Percentiles rank a stretch among this genome's conserved stretches.
Conservation (phyloP, 2,329 filamentous ascomycete species). For the Nemania serpens region DNA sequence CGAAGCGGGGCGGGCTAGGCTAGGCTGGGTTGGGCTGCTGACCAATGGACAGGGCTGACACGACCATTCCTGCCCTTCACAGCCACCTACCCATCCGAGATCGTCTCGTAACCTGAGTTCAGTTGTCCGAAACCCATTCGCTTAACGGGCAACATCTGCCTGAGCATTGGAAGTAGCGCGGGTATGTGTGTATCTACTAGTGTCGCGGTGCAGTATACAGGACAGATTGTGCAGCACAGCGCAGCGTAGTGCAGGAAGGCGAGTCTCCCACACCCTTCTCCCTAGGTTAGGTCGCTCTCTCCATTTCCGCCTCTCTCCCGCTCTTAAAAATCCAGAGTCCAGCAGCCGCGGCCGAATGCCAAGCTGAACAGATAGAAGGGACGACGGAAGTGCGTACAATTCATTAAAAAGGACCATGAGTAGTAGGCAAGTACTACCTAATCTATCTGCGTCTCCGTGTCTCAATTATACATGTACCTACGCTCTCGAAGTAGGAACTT, state of each 20-base stretch:
- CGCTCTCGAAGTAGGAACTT: no score
- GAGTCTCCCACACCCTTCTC: background rate
- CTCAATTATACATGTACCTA: no score
- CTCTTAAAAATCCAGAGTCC: background rate
- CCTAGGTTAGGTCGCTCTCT: background rate
- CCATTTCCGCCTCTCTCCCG: background rate
- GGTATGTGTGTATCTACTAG: background rate
- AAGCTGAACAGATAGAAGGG: background rate
- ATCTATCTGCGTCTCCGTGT: no score
- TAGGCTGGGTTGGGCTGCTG: conserved; percentile 18
- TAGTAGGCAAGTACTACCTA: no score
- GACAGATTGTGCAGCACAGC: background rate
- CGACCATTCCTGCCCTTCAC: conserved; percentile 15
- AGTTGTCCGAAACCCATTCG: conserved; percentile 25
- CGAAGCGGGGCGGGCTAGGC: conserved; percentile 27
- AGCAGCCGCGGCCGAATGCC: background rate
- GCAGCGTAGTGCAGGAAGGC: background rate
- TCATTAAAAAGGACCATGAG: no score
- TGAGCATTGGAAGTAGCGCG: background rate
- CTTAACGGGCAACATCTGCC: conserved; percentile 20
- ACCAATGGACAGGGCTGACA: conserved; percentile 29
- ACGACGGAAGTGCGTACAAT: background rate
- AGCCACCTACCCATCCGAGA: conserved; percentile 20
- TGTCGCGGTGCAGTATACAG: background rate
- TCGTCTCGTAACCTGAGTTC: conserved; percentile 24